Base-by-base conservation (phyloP, 805 yeast genomes). In the Ogataea dorogensis region DNA sequence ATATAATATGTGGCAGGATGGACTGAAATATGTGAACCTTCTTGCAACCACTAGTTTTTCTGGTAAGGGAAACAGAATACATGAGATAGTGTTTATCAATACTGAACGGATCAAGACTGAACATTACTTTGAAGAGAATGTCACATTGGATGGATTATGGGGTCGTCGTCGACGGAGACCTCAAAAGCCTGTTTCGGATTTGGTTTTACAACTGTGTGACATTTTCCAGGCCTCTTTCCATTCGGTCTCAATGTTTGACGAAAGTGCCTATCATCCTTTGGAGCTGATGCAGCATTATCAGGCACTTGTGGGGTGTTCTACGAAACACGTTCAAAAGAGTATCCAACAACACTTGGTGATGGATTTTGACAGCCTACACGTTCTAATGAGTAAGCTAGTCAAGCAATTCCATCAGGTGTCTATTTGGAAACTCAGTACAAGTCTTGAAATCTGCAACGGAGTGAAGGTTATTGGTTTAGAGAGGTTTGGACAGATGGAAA, bases 241-340 rank as follows among this genome's bases (percentile, higher is more conserved):
- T 12, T 38, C 46, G 6, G 38, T 58, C 5, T 40, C 54, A 5
- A 30, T 59, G 6, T 47, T 51, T 16, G 63, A 59, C 43, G 64
- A 59, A 26, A 56, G 47, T 26, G 40, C 26, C 13, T 53, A 44
- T 38, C 34, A 28, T 10, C 48, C 56, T 3, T 17, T 11, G n/a
- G 52, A 56, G 21, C 21, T 56, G 2, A 7, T 49, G 4, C 23
- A 28, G 5, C 53, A 56, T 39, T 42, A 43, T 28, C 17, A 42
- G 10, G 36, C 18, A n/a, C 19, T 57, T 5, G 37, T 28, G 17
- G 33, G 42, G 4, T 13, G 31, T 5, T 11, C 24, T 6, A 24
- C 18, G 7, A 3, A 28, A 2, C 9, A 19, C 10, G 33, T 24
- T n/a, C 37, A 37, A 12, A 30, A 34, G 5, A 34, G 36, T 23